These are phyloP conservation scores for Plasmodium relictum DNA, from an alignment of 169 alveolate genomes.

Conservation along the genomic window DNA sequence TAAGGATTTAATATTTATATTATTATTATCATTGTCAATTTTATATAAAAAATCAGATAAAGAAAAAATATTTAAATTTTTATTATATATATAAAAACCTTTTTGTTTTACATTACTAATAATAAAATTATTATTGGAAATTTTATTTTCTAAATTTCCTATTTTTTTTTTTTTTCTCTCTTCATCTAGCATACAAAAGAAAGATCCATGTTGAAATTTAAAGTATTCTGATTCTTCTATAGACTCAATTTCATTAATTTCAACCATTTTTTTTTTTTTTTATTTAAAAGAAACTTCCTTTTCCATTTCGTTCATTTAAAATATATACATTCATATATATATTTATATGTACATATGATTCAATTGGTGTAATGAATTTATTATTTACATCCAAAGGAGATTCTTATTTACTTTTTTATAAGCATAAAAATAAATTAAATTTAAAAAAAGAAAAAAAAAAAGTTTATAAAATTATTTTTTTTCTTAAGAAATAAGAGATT, in stretches of 20 bases:
- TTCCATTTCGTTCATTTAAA: background rate
- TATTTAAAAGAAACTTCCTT: background rate
- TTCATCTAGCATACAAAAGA: constrained; percentile 54
- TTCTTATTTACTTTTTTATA: no score
- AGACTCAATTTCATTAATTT: constrained; percentile 74
- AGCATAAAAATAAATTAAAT: no score
- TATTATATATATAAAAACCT: constrained; percentile 45
- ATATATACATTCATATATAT: background rate
- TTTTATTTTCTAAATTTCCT: constrained; percentile 5
- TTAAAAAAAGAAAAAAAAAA: no score
- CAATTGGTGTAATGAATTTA: no score
- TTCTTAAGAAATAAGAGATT: no score
- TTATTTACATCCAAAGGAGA: no score
- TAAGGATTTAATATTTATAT: constrained; percentile 46
- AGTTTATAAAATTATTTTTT: no score
- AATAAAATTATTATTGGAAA: constrained; percentile 18
- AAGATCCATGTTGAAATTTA: constrained; percentile 73
- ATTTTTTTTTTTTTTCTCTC: constrained; percentile 29
- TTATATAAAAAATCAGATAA: constrained; percentile 72
- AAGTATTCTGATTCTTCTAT: constrained; percentile 73
- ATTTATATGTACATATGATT: background rate
- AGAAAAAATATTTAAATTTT: constrained; percentile 43
- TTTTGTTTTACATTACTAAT: constrained; percentile 68
- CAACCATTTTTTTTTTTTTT: constrained; percentile 31
- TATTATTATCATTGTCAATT: constrained; percentile 54